These are phyloP conservation scores for Anisodus acutangulus DNA, from an alignment of 257 asterid genomes.

Conservation along the genomic window DNA sequence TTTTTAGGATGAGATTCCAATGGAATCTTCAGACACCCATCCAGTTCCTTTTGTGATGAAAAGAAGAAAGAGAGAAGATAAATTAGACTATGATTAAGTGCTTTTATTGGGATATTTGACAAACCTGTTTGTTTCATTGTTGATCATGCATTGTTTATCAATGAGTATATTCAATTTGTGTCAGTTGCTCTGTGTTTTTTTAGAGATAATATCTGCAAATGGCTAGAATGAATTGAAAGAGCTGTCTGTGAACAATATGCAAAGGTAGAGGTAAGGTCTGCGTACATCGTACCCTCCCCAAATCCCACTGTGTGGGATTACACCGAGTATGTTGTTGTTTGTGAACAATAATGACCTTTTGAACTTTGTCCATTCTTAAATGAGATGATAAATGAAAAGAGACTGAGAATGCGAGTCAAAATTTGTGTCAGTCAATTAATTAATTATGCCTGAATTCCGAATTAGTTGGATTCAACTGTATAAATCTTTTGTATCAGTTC, in stretches of 20 bases:
- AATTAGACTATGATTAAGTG: background rate
- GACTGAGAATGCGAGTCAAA: background rate
- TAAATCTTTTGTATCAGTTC: background rate
- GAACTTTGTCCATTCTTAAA: background rate
- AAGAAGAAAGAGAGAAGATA: slow-evolving; percentile 9
- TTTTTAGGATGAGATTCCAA: background rate
- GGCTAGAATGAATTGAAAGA: background rate
- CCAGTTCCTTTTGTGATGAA: background rate
- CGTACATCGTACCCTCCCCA: too few relatives aligned
- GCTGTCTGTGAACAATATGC: background rate
- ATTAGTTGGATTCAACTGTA: background rate
- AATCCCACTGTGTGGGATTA: too few relatives aligned
- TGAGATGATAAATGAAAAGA: background rate
- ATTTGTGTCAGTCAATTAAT: background rate
- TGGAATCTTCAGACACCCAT: slow-evolving; percentile 4
- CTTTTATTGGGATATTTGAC: background rate
- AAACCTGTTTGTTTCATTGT: background rate
- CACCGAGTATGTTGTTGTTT: background rate
- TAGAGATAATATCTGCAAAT: background rate
- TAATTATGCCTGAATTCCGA: background rate
- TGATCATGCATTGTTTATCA: background rate
- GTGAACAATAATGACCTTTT: background rate
- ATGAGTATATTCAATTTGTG: background rate
- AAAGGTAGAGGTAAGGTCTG: too few relatives aligned
- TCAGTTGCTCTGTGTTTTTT: background rate